These are phyloP conservation scores for Viola odorata DNA, from an alignment of 345 rosid genomes.

Conservation along the genomic window DNA sequence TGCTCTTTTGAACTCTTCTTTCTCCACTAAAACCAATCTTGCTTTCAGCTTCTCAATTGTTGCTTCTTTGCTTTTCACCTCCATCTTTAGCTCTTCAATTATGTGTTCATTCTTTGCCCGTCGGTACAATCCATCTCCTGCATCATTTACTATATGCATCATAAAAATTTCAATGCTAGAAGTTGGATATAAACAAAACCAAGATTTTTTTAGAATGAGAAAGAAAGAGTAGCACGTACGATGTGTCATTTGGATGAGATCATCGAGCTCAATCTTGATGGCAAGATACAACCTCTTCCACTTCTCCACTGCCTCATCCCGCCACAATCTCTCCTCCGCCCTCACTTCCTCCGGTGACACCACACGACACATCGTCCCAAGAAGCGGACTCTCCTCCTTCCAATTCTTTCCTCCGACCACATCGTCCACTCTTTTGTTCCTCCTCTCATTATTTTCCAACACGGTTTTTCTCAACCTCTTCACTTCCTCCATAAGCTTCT, in stretches of 20 bases:
- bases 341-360: too few species aligned
- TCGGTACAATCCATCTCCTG: conserved; percentile 40
- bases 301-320: conserved; percentile 70
- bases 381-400: conserved; percentile 27
- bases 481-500: conserved; percentile 55
- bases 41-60: conserved; percentile 41
- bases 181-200: too few species aligned
- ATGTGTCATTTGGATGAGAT: conserved; percentile 61
- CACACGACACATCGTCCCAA: conserved; percentile 43
- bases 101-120: conserved; percentile 40
- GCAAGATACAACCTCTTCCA: conserved; percentile 85
- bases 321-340: conserved; percentile 49
- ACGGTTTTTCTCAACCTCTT: conserved; percentile 41
- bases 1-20: conserved; percentile 37
- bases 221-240: too few species aligned
- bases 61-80: conserved; percentile 43
- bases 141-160: not conserved
- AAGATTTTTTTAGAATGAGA: not conserved
- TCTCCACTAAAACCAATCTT: conserved; percentile 39
- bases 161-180: too few species aligned
- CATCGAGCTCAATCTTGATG: conserved; percentile 78
- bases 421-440: conserved; percentile 18
- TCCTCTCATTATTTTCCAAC: conserved; percentile 43
- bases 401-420: conserved; percentile 12
- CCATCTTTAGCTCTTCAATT: conserved; percentile 54